These are phyloP conservation scores for Pleomassaria siparia DNA, from an alignment of 2,329 filamentous ascomycete genomes.

Conservation along the genomic window DNA sequence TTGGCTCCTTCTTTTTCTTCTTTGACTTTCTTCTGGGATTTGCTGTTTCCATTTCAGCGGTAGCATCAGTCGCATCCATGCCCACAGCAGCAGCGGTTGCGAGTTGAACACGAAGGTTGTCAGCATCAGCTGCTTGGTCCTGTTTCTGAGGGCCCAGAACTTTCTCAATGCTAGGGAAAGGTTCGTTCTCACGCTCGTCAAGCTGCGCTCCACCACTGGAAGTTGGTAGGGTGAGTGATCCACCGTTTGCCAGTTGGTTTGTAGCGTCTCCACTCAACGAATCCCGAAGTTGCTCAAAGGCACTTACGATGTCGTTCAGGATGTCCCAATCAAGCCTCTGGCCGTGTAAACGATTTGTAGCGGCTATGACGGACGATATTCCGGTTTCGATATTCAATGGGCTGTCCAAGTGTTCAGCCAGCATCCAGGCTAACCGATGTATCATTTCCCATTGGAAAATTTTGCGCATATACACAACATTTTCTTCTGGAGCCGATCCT, in stretches of 20 bases:
- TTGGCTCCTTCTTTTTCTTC: not conserved
- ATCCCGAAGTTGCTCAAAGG: conserved; percentile 1
- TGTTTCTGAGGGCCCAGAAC: not conserved
- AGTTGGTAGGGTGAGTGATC: not conserved
- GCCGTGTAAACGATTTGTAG: conserved; percentile 14
- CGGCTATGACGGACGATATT: conserved; percentile 12
- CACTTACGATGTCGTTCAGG: conserved; percentile 6
- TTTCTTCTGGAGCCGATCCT: conserved; percentile 11
- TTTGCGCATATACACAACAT: conserved; percentile 17
- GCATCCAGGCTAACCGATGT: conserved; percentile 19
- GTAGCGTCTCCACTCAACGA: not conserved
- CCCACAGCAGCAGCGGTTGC: not conserved
- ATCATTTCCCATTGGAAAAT: conserved; percentile 23
- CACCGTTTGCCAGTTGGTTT: not conserved
- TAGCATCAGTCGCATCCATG: too few species aligned
- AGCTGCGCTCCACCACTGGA: not conserved
- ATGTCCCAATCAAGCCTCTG: conserved; percentile 1
- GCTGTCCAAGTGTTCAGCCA: conserved; percentile 20
- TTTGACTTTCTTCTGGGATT: not conserved
- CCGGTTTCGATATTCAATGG: conserved; percentile 14
- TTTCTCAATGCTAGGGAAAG: not conserved
- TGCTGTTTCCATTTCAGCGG: not conserved
- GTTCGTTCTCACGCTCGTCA: not conserved
- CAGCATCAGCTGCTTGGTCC: not conserved
- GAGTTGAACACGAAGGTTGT: not conserved